Base-by-base conservation (phyloP, 2,329 filamentous ascomycete genomes). In the Diaporthe helianthi region DNA sequence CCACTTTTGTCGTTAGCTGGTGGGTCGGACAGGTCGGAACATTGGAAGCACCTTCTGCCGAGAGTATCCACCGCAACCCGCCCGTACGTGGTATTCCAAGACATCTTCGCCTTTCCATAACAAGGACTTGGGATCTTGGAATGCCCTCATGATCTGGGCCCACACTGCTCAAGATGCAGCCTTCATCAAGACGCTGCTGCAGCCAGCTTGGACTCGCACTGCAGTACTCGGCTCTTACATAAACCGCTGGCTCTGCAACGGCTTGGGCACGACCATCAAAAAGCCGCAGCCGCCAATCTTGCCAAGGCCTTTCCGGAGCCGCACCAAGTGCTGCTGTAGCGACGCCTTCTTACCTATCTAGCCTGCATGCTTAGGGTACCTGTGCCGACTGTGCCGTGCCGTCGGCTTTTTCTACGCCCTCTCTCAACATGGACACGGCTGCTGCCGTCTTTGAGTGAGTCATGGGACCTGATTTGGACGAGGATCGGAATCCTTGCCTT, bases 41-140 rank as follows among this genome's bases (percentile, higher is more conserved):
- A 47, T 47, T 49, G 58, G 58, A 49, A 63, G 58, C 58, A 63
- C 58, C 58, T 36, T 63, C 44, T 49, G 58, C 58, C 58, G 58
- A 63, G 1, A 26, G 58, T 63, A 63, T 44, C 58, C 58, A 63
- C 58, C 24, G 19, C 26, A 22, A 15, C 5, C 53, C 36, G 10
- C 7, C n/a, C 19, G 41, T n/a, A 46, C 41, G 19, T 8, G 19
- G 29, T 38, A 13, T 7, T 26, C 54, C 13, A 9, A 60, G 36
- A 38, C 36, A 38, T 38, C 31, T 41, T 47, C 4, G 29, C 10
- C 13, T 15, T 24, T 36, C 17, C 33, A 33, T 38, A 38, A 38
- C 12, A 38, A 38, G 4, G 17, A 38, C 36, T n/a, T n/a, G n/a
- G n/a, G n/a, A n/a, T n/a, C n/a, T n/a, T n/a, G n/a, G n/a, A 38